phyloP scores from a whole-genome alignment of 1,139 yeast species.

The Trichomonascaceae sp. region DNA sequence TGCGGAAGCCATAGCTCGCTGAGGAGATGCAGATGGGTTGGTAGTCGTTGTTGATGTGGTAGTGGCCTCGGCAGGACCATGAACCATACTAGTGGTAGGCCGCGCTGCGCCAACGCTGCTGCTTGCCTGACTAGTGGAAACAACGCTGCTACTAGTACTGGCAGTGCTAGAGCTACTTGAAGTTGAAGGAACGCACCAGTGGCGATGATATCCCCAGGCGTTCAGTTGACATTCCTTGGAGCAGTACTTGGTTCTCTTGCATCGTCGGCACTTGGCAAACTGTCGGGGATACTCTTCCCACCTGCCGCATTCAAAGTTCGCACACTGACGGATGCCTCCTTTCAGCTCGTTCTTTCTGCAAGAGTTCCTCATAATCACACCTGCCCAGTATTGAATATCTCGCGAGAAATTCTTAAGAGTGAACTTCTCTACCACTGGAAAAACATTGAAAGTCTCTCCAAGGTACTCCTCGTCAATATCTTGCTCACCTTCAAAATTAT shows the following conservation, averaged over 20 bases:
- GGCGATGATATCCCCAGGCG: slow-evolving; percentile 90
- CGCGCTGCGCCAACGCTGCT: slow-evolving; percentile 11
- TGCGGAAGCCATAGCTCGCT: not conserved
- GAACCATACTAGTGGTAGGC: slow-evolving; percentile 5
- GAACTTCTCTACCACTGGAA: slow-evolving; percentile 87
- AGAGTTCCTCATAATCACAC: slow-evolving; percentile 92
- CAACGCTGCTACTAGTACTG: slow-evolving; percentile 10
- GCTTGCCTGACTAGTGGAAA: slow-evolving; percentile 6
- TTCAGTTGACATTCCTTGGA: slow-evolving; percentile 84
- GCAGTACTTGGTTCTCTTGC: slow-evolving; percentile 93
- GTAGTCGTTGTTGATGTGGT: not conserved
- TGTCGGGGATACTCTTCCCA: slow-evolving; percentile 92
- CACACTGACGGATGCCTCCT: slow-evolving; percentile 94
- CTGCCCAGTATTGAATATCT: slow-evolving; percentile 94
- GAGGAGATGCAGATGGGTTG: not conserved
- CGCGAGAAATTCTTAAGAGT: slow-evolving; percentile 63
- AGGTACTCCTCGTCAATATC: slow-evolving; percentile 40
- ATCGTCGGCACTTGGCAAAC: slow-evolving; percentile 89
- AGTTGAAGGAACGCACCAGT: slow-evolving; percentile 72
- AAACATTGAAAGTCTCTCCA: slow-evolving; percentile 58
- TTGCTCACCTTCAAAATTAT: slow-evolving; percentile 41
- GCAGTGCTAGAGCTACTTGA: slow-evolving; percentile 18
- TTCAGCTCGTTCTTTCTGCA: slow-evolving; percentile 81
- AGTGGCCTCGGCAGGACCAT: not conserved
- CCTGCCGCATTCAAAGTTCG: slow-evolving; percentile 86